Conservation (phyloP, 2,329 filamentous ascomycete species). For the Xylaria sp. region DNA sequence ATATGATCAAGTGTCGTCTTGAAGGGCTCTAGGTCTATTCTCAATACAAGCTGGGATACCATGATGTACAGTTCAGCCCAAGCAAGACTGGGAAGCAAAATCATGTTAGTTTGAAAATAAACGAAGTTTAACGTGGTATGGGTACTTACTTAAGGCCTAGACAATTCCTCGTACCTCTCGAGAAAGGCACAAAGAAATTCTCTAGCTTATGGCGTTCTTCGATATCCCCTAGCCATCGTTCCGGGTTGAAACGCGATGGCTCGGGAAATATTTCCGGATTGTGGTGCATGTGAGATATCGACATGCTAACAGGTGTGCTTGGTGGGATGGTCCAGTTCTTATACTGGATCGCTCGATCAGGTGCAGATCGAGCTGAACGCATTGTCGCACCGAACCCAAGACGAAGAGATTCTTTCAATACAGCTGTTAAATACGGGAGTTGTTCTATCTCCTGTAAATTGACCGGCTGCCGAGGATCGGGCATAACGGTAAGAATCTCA, state of each 20-base stretch:
- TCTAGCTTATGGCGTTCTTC: constrained; percentile 1
- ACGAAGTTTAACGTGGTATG: not conserved
- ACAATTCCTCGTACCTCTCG: constrained; percentile 15
- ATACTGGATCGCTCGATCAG: constrained; percentile 42
- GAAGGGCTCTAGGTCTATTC: constrained; percentile 9
- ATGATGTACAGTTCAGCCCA: constrained; percentile 18
- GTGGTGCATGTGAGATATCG: constrained; percentile 41
- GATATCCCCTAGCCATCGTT: constrained; percentile 17
- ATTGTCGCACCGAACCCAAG: constrained; percentile 55
- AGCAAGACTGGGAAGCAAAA: not conserved
- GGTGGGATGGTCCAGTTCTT: constrained; percentile 41
- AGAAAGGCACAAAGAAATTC: constrained; percentile 12
- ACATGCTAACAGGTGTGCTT: constrained; percentile 45
- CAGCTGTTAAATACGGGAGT: constrained; percentile 55
- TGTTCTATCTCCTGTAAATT: constrained; percentile 26
- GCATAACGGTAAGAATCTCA: constrained; percentile 21
- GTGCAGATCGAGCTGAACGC: constrained; percentile 55
- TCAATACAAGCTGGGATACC: constrained; percentile 1
- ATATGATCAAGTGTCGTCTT: not conserved
- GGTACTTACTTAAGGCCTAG: constrained; percentile 18
- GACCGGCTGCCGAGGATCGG: not conserved
- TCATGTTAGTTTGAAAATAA: not conserved
- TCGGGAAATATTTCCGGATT: constrained; percentile 40
- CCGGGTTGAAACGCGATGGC: constrained; percentile 21
- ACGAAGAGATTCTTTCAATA: constrained; percentile 58